Percentiles rank a stretch among this genome's conserved stretches.
Evolutionary conservation across 2,329 filamentous ascomycete genomes (phyloP).

Genomic region (Epichloe sylvatica): DNA sequence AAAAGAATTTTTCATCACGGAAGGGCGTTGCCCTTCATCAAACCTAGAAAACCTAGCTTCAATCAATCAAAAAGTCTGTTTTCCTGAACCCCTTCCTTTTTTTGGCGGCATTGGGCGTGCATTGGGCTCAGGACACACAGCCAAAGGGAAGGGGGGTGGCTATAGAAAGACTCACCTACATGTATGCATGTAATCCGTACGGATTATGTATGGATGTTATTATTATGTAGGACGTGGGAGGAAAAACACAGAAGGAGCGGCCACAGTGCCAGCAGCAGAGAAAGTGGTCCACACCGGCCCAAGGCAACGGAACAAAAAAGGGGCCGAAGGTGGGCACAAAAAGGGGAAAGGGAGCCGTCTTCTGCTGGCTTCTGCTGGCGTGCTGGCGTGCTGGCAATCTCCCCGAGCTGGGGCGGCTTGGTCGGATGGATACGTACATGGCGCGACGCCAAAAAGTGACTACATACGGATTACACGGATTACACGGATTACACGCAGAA

Average conservation of each 20-base stretch:
- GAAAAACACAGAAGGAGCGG: neutral
- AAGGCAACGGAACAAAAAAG: slow-evolving; percentile 3
- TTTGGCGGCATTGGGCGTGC: neutral
- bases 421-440: neutral
- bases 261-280: neutral
- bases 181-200: no score
- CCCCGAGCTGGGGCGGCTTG: neutral
- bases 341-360: neutral
- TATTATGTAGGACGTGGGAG: no score
- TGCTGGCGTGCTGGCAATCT: slow-evolving; percentile 2
- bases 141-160: neutral
- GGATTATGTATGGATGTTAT: no score
- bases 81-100: no score
- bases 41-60: no score
- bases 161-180: neutral
- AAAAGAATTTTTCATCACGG: no score
- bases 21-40: no score
- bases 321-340: neutral
- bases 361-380: neutral
- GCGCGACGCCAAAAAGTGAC: neutral
- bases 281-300: neutral
- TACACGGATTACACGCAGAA: neutral
- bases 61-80: no score
- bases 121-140: neutral
- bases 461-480: no score